Conservation (phyloP, 169 alveolate genomes). For the Cryptosporidium xiaoi region DNA sequence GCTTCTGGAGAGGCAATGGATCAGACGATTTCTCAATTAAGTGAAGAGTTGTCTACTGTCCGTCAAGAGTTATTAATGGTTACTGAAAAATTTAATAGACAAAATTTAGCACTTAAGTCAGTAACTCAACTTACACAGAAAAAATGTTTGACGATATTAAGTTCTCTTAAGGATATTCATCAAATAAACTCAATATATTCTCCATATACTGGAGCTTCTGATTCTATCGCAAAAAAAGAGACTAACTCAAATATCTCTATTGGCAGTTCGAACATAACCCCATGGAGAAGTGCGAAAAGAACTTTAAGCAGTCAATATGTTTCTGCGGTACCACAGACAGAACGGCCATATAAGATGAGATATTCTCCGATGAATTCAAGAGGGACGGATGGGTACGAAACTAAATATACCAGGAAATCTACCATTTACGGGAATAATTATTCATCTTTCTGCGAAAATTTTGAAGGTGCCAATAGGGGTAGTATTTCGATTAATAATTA, state of each 20-base stretch:
- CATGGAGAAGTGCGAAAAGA: constrained; percentile 64
- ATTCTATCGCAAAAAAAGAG: not conserved
- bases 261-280: constrained; percentile 6
- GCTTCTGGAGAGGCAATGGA: constrained; percentile 72
- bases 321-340: constrained; percentile 34
- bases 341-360: constrained; percentile 70
- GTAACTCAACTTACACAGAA: constrained; percentile 56
- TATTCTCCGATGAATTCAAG: constrained; percentile 58
- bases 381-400: constrained; percentile 1
- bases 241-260: not conserved
- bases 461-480: constrained; percentile 12
- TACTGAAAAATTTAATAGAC: constrained; percentile 58
- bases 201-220: not conserved
- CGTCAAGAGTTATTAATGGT: constrained; percentile 34
- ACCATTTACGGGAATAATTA: constrained; percentile 19
- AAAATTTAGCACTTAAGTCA: constrained; percentile 52
- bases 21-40: constrained; percentile 40
- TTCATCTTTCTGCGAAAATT: constrained; percentile 23
- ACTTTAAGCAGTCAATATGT: constrained; percentile 30
- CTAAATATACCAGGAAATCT: not conserved
- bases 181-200: constrained; percentile 40
- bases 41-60: constrained; percentile 44
- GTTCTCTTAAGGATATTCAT: constrained; percentile 57
- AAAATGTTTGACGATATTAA: constrained; percentile 52
- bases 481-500: constrained; percentile 4